Evolutionary conservation across 164 flowering plant genomes (phyloP), one percentile per base, ranked within the genome.

Genomic region (Dillenia turbinata): DNA sequence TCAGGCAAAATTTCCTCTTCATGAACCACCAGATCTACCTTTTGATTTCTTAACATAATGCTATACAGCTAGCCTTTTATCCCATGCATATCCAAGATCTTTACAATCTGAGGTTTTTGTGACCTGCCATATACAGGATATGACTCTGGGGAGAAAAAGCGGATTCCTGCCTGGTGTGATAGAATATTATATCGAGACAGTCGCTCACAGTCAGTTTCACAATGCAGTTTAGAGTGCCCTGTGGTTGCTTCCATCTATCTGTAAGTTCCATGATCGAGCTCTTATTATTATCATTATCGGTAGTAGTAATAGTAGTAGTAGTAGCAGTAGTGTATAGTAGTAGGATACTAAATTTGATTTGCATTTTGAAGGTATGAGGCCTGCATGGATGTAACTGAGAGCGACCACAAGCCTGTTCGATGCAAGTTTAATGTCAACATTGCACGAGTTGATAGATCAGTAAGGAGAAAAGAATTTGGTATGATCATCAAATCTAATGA

Each of bases 81-180:
- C 7, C 40, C 40, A 33, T 33, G 40, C 40, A 33, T 33, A 33
- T 33, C 7, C 40, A 6, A 33, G 6, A 33, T 33, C 40, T 5
- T 33, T 33, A 33, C 40, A 33, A 5, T 33, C 40, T 33, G 40
- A 33, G 40, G 40, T 33, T 33, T 33, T 14, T 57, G 11, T 12
- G 40, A 58, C 45, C 46, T 67, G 13, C 58, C 15, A 47, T 57
- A 67, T 54, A 47, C 66, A 95, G 99, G 99, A 49, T 95, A 95
- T 82, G 99, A 95, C 78, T 90, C 97, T 33, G 91, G 99, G 50
- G 99, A 95, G 80, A 95, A 95, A 79, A 95, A 95, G 80, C 89
- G 99, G 5, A 90, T 92, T 75, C 99, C 99, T 64, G 99, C 99
- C 33, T 95, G 99, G 99, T 95, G 99, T 68, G 99, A 95, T 71